phyloP scores from a whole-genome alignment of 352 stramenopile genomes.

The Phytophthora foliorum region DNA sequence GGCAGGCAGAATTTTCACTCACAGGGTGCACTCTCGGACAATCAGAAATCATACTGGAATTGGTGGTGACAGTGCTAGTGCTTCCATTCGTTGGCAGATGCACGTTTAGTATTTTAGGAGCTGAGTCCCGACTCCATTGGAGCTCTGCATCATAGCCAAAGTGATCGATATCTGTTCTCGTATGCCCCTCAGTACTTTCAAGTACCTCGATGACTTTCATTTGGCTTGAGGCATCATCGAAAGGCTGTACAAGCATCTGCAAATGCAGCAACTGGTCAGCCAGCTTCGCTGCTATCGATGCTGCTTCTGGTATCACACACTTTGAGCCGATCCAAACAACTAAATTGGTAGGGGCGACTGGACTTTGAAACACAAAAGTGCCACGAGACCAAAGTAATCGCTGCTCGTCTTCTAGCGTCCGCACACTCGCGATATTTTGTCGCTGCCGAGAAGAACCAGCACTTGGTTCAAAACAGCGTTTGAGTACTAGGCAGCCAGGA shows the following conservation, averaged over 20 bases:
- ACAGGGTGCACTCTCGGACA: not conserved
- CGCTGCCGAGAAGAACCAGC: conserved; percentile 11
- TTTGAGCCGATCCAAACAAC: conserved; percentile 52
- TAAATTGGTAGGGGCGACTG: conserved; percentile 21
- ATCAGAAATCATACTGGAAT: not conserved
- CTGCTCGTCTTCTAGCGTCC: conserved; percentile 21
- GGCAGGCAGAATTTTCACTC: conserved; percentile 4
- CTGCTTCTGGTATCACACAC: conserved; percentile 41
- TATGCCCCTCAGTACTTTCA: conserved; percentile 3
- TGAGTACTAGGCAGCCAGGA: conserved; percentile 54
- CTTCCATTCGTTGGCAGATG: conserved; percentile 7
- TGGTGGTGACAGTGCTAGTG: not conserved
- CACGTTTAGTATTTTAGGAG: not conserved
- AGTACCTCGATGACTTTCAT: conserved; percentile 15
- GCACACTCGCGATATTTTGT: conserved; percentile 15
- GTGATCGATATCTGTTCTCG: conserved; percentile 27
- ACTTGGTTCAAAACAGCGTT: conserved; percentile 47
- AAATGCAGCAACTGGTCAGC: conserved; percentile 38
- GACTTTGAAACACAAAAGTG: conserved; percentile 55
- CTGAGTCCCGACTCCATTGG: conserved; percentile 30
- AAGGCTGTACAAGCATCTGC: conserved; percentile 12
- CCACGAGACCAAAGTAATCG: conserved; percentile 48
- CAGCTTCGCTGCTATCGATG: conserved; percentile 25
- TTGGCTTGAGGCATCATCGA: not conserved
- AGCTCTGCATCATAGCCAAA: conserved; percentile 57